Evolutionary conservation across 441 rosid species (phyloP).

Genomic region (Omphalea diandra): DNA sequence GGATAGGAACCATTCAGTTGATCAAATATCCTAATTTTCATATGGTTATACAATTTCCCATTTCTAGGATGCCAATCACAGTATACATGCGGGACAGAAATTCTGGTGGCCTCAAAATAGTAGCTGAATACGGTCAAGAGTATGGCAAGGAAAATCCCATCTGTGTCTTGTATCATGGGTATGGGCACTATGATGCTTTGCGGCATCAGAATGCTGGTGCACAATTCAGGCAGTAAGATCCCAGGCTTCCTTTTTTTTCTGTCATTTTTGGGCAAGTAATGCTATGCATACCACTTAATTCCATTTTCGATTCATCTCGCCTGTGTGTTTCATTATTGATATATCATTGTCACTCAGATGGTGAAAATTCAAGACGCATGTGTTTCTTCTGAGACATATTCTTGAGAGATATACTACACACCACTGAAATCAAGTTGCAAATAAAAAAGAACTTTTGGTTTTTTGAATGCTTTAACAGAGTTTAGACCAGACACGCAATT

Average conservation of each 20-base stretch:
- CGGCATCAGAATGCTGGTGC: constrained; percentile 25
- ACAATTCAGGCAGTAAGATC: constrained; percentile 44
- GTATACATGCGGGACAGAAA: constrained; percentile 54
- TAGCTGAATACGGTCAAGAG: constrained; percentile 70
- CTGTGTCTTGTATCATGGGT: constrained; percentile 57
- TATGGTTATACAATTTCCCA: neutral
- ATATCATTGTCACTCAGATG: neutral
- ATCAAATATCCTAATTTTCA: neutral
- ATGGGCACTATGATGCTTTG: constrained; percentile 66
- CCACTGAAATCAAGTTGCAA: neutral
- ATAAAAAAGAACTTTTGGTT: neutral
- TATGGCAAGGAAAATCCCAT: constrained; percentile 54
- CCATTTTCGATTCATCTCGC: neutral
- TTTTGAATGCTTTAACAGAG: neutral
- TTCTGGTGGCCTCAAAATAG: constrained; percentile 38
- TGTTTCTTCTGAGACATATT: neutral
- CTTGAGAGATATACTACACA: neutral
- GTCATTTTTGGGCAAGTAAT: neutral
- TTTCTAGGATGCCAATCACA: constrained; percentile 49
- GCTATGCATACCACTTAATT: neutral
- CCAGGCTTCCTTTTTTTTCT: constrained; percentile 12
- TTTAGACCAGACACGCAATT: neutral
- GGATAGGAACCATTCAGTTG: neutral
- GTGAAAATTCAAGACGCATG: neutral
- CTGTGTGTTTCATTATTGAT: neutral